Evolutionary conservation across 2,329 filamentous ascomycete genomes (phyloP).

Genomic region (Juglanconis juglandina): DNA sequence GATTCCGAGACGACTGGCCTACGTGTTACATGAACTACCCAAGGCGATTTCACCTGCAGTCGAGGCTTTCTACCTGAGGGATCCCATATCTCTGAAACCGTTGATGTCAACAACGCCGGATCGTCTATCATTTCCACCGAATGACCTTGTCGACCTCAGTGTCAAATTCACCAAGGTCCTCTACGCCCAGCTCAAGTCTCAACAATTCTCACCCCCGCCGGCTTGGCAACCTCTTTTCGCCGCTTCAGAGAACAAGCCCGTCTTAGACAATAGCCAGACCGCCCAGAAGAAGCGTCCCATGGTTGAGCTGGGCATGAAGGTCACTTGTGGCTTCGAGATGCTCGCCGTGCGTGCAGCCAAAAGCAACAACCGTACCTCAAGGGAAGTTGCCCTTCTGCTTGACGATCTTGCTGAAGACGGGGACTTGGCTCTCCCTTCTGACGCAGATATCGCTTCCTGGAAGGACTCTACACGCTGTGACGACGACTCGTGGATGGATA

Average conservation of each 20-base stretch:
- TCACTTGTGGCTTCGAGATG: constrained; percentile 89
- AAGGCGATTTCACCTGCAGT: constrained; percentile 76
- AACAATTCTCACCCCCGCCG: constrained; percentile 69
- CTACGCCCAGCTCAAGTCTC: constrained; percentile 85
- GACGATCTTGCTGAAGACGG: constrained; percentile 74
- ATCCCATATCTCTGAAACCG: constrained; percentile 70
- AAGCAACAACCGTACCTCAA: constrained; percentile 63
- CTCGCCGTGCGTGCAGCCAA: constrained; percentile 66
- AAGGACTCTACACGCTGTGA: constrained; percentile 61
- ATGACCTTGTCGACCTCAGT: constrained; percentile 76
- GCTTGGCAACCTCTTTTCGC: constrained; percentile 42
- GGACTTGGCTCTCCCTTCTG: constrained; percentile 60
- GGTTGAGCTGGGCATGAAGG: constrained; percentile 80
- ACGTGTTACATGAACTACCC: constrained; percentile 71
- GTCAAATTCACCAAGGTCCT: constrained; percentile 83
- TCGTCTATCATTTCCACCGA: constrained; percentile 63
- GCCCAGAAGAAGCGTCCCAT: constrained; percentile 33
- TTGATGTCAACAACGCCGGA: constrained; percentile 52
- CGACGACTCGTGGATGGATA: constrained; percentile 86
- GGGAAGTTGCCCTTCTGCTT: constrained; percentile 73
- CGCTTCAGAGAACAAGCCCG: constrained; percentile 17
- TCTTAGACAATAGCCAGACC: constrained; percentile 13
- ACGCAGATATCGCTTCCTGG: constrained; percentile 74
- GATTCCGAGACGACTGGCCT: constrained; percentile 78
- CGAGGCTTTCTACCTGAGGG: constrained; percentile 89